Evolutionary conservation across 441 rosid genomes (phyloP), one percentile per base, ranked within the genome.

Genomic region (Adansonia madagascariensis): DNA sequence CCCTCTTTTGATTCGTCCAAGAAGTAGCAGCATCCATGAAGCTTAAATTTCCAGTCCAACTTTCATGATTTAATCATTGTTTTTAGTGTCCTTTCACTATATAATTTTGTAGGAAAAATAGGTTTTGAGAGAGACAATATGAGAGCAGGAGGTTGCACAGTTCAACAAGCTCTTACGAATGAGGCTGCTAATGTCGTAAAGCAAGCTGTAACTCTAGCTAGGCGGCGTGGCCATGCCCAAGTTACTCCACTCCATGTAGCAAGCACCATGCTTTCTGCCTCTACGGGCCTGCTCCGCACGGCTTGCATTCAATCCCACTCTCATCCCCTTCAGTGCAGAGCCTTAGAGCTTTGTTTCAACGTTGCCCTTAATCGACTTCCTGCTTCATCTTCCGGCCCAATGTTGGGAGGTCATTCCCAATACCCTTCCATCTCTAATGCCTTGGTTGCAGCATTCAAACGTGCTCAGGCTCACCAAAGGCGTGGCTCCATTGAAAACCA

Each of bases 231-330:
- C 60, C 95, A 91, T 77, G 91, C 91, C 60, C 95, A 91, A 73
- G 93, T 91, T 31, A 89, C 93, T 12, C 95, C 95, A n/a, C 90
- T 91, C 56, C 95, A 91, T 75, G 92, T 91, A 17, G 95, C 95
- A 27, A 87, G 81, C 89, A 87, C 91, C 78, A 89, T 91, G 95
- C 91, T 91, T 50, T 69, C 88, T 4, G 50, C 88, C 55, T 75
- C 91, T 17, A 79, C 89, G 0, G 91, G 92, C 53, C 78, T 91
- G 57, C 89, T 91, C 49, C 78, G 90, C 76, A 84, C 91, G 14
- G 93, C 95, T 65, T 91, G 95, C 77, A 88, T 91, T 50, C 93
- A 86, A 75, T 89, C 93, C 61, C 86, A 89, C 79, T 87, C 93
- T 63, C 95, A 91, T 31, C 92, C 95, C 22, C 88, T 91, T 76